Evolutionary conservation across 164 flowering plant species (phyloP).

Genomic region (Nelumbo lutea): DNA sequence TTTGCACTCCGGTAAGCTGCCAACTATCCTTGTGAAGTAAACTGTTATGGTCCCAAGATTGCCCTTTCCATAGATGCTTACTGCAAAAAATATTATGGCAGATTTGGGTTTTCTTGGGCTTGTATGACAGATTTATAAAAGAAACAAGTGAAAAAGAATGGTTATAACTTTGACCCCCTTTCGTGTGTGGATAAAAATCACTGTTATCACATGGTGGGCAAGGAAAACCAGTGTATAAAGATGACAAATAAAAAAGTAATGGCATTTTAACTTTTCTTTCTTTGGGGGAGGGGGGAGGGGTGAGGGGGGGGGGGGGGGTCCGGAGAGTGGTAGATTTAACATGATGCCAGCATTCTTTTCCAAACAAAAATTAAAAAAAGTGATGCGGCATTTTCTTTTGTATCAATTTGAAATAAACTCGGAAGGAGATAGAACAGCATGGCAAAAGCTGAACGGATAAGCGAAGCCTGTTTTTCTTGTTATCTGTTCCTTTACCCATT

Average conservation of each 20-base stretch:
- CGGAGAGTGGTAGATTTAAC: neutral
- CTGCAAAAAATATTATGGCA: too few species aligned
- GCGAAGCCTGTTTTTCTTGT: neutral
- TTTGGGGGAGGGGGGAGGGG: neutral
- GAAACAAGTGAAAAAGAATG: too few species aligned
- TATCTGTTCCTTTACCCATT: neutral
- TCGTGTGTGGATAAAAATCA: too few species aligned
- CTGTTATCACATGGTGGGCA: neutral
- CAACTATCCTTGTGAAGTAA: neutral
- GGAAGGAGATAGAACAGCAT: neutral
- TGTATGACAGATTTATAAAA: too few species aligned
- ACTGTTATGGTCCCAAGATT: neutral
- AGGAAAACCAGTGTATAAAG: too few species aligned
- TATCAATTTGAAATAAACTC: neutral
- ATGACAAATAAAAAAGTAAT: too few species aligned
- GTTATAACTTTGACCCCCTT: too few species aligned
- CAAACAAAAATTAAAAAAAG: neutral
- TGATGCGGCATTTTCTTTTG: neutral
- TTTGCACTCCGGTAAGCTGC: neutral
- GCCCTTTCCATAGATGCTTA: too few species aligned
- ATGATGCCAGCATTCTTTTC: neutral
- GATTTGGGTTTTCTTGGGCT: too few species aligned
- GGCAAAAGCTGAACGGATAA: neutral
- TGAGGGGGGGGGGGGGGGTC: neutral
- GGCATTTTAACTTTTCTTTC: too few species aligned